Evolutionary conservation across 2,329 filamentous ascomycete genomes (phyloP), one percentile per base, ranked within the genome.

Genomic region (Neonectria punicea): DNA sequence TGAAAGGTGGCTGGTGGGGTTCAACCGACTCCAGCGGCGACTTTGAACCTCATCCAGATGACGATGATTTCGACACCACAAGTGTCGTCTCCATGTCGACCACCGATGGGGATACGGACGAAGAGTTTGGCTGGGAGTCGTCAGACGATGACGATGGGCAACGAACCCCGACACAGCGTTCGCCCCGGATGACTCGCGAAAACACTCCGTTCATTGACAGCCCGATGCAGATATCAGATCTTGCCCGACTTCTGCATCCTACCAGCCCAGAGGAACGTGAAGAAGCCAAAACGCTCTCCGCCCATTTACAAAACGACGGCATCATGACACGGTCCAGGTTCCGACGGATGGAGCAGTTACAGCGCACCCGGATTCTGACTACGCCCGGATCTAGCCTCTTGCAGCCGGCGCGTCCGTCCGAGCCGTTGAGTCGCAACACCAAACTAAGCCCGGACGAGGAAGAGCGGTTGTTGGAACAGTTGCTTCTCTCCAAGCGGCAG

Each of bases 271-370:
- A 94, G 66, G 92, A 97, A 68, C 89, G 90, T 43, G 89, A 94
- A 57, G 92, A 97, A 80, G 94, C 96, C 0, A 87, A 89, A 58
- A 87, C 94, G 1, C 86, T 98, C 2, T 91, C 95, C 5, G 91
- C 93, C 0, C 94, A 97, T 77, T 85, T 98, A 1, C 84, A 86
- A 61, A 90, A 89, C 64, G 84, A 90, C 28, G 85, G 84, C 20
- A 90, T 95, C 61, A 84, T 98, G 81, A 99, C 96, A 2, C 90
- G 96, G 44, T 92, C 93, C 14, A 89, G 88, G 54, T 98, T 92
- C 80, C 86, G 85, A 49, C 87, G 87, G 46, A 85, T 90, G 69
- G 83, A 91, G 56, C 89, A 92, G 70, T 84, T 86, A 22, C 90
- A 94, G 62, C 88, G 92, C 53, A 88, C 90, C 1, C 89, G 88